phyloP scores from a whole-genome alignment of 768 basidiomycete species.

The Auricularia sp. region DNA sequence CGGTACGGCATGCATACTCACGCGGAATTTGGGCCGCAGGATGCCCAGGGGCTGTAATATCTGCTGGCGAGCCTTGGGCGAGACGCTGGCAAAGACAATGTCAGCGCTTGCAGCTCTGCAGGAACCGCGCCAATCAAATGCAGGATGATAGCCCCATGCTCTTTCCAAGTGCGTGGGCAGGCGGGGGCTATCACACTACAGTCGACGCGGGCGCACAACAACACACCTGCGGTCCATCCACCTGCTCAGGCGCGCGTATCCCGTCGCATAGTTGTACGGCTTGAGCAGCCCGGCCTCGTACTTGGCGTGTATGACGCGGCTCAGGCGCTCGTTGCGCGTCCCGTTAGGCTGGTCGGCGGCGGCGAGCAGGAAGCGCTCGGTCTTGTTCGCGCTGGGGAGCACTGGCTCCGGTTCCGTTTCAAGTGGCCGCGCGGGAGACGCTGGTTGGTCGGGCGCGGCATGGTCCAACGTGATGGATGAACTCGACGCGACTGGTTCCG shows the following conservation, averaged over 20 bases:
- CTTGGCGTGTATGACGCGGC: slow-evolving; percentile 87
- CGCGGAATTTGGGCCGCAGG: slow-evolving; percentile 75
- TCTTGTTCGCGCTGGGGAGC: slow-evolving; percentile 64
- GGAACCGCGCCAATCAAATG: no score
- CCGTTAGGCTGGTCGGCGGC: slow-evolving; percentile 93
- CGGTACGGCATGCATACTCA: slow-evolving; percentile 22
- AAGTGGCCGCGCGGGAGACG: slow-evolving; percentile 11
- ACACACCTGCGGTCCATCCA: slow-evolving; percentile 93
- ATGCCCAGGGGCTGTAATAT: slow-evolving; percentile 84
- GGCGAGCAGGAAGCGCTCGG: slow-evolving; percentile 82
- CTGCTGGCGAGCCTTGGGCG: slow-evolving; percentile 82
- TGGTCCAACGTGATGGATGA: not conserved
- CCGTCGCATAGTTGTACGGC: slow-evolving; percentile 95
- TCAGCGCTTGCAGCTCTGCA: no score
- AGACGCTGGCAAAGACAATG: slow-evolving; percentile 43
- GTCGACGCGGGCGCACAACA: slow-evolving; percentile 7
- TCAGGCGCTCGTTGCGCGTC: slow-evolving; percentile 79
- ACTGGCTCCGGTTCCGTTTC: slow-evolving; percentile 33
- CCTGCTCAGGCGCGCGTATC: slow-evolving; percentile 78
- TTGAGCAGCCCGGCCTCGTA: slow-evolving; percentile 92
- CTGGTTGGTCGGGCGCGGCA: slow-evolving; percentile 2
- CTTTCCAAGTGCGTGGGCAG: not conserved
- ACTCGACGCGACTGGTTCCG: not conserved
- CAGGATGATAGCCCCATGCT: no score
- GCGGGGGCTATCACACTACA: not conserved